Base-by-base conservation (phyloP, 1,139 yeast genomes). In the Kazachstania sp. region DNA sequence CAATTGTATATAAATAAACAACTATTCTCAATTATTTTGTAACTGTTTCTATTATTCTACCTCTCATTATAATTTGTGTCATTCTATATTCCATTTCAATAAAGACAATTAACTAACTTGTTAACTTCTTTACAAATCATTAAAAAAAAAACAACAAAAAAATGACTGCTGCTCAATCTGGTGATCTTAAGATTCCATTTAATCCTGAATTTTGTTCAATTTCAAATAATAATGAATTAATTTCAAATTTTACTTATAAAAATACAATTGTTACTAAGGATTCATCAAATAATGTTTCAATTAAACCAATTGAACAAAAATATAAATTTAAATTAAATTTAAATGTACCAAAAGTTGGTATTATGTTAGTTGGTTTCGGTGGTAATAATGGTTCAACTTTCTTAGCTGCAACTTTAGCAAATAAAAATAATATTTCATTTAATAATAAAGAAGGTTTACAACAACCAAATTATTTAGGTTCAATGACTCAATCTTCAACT, bases 361-460 rank as follows among this genome's bases (percentile, higher is more conserved):
- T 90, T 54, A 71, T 90, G 79, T 76, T 90, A 56, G 97, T 90
- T 46, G 97, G 97, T 58, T 76, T 88, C 58, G 97, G 97, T 61
- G 97, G 97, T 71, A 90, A 90, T 75, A 90, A 90, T 65, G 97
- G 97, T 69, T 77, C 96, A 52, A 90, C 97, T 26, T 75, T 90
- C 60, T 78, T 88, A 51, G 88, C 94, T 45, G 83, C 96, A 18
- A 76, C 83, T 47, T 77, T 85, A 58, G 95, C 97, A 51, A 90
- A 90, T 74, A 86, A 85, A 64, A 77, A 85, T 68, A 75, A 84
- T 54, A 70, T 90, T 53, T 70, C 78, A 45, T 90, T 90, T 71
- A 81, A 86, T 63, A 88, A 85, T 61, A 87, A 87, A 72, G 45
- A 51, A 18, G 95, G 95, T 48, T 73, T 41, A 76, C 81, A 13